Percentiles rank a stretch among this genome's conserved stretches.
Conservation (phyloP, 331 rosid species). For the Phaseolus coccineus region DNA sequence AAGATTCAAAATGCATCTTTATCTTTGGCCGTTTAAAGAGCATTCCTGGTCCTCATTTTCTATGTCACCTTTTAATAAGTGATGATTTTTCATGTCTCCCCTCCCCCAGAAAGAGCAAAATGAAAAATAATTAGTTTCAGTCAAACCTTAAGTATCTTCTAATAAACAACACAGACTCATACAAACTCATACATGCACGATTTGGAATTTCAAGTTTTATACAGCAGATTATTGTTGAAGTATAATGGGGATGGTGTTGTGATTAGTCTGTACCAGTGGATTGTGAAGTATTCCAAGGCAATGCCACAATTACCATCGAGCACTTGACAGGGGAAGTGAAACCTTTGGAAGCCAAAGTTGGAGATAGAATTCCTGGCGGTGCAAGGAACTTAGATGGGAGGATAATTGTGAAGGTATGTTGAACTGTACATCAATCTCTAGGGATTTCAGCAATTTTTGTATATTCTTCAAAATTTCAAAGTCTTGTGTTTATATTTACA, state of each 20-base stretch:
- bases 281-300: constrained; percentile 95
- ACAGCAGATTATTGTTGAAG: constrained; percentile 56
- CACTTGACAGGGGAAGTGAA: constrained; percentile 98
- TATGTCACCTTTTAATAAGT: constrained; percentile 6
- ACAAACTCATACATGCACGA: constrained; percentile 25
- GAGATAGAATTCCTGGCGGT: constrained; percentile 96
- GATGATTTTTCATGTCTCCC: background rate
- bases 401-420: constrained; percentile 88
- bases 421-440: constrained; percentile 32
- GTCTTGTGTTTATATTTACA: constrained; percentile 15
- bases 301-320: constrained; percentile 94
- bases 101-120: background rate
- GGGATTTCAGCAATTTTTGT: constrained; percentile 24
- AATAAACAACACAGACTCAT: constrained; percentile 11
- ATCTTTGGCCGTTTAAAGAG: constrained; percentile 9
- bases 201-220: constrained; percentile 44
- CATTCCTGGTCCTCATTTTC: constrained; percentile 3
- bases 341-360: constrained; percentile 86
- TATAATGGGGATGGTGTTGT: constrained; percentile 75
- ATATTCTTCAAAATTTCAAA: constrained; percentile 27
- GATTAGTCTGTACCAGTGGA: constrained; percentile 99
- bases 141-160: constrained; percentile 21
- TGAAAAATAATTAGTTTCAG: background rate
- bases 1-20: background rate
- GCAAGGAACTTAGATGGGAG: constrained; percentile 98